Percentiles rank a stretch among this genome's conserved stretches.
Conservation (phyloP, 495 filamentous ascomycete genomes). For the Aspergillus cavernicola region DNA sequence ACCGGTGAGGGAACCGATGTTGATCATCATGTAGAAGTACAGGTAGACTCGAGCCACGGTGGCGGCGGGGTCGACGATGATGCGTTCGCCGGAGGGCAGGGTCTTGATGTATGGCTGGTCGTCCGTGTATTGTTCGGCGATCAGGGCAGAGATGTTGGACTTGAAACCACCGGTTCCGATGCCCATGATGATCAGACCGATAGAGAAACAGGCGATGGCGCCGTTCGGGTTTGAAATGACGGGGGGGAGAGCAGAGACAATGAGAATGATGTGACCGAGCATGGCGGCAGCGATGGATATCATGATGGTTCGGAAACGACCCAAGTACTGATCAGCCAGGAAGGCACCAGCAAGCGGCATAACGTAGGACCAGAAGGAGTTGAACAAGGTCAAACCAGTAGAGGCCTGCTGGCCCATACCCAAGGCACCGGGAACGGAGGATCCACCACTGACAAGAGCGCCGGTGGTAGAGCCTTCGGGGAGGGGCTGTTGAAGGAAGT, state of each 20-base stretch:
- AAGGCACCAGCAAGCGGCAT: constrained; percentile 68
- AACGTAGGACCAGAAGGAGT: constrained; percentile 70
- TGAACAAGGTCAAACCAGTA: constrained; percentile 60
- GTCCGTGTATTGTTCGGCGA: constrained; percentile 48
- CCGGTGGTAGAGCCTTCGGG: constrained; percentile 59
- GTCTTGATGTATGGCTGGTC: constrained; percentile 42
- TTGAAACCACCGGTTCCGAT: constrained; percentile 57
- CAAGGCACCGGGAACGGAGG: constrained; percentile 58
- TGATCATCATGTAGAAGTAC: constrained; percentile 59
- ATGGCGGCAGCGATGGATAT: constrained; percentile 54
- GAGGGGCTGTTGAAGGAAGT: constrained; percentile 67
- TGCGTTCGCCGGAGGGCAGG: constrained; percentile 53
- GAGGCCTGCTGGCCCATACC: constrained; percentile 64
- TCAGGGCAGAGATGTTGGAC: constrained; percentile 61
- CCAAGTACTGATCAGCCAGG: constrained; percentile 66
- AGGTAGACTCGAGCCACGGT: constrained; percentile 46
- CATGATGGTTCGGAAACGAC: constrained; percentile 65
- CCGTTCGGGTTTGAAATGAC: constrained; percentile 52
- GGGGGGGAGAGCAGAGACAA: constrained; percentile 55
- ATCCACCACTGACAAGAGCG: constrained; percentile 41
- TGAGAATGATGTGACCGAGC: constrained; percentile 59
- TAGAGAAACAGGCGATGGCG: constrained; percentile 53
- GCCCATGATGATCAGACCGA: constrained; percentile 59
- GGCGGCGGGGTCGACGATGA: constrained; percentile 65
- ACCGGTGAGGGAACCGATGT: constrained; percentile 56